Conservation (phyloP, 2,329 filamentous ascomycete genomes). For the Akanthomyces muscarius region DNA sequence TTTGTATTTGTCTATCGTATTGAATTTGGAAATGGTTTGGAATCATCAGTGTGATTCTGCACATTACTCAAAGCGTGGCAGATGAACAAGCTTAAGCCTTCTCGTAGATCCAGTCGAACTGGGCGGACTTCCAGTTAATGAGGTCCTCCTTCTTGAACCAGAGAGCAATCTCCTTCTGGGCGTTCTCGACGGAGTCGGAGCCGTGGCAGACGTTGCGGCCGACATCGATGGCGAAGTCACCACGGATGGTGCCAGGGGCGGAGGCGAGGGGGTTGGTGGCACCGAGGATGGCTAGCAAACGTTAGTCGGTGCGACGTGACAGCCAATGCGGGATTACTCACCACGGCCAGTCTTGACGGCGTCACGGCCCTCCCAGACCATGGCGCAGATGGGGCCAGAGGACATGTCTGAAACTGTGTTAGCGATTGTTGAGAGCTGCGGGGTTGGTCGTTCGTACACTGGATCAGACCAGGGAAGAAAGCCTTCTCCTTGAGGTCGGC, state of each 20-base stretch:
- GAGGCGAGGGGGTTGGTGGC: constrained; percentile 98
- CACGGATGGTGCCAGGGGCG: constrained; percentile 95
- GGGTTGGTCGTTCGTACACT: constrained; percentile 60
- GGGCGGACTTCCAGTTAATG: constrained; percentile 76
- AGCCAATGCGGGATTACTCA: constrained; percentile 41
- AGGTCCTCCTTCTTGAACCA: constrained; percentile 94
- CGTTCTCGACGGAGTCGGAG: constrained; percentile 96
- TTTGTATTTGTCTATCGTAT: constrained; percentile 8
- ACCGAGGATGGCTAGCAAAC: constrained; percentile 71
- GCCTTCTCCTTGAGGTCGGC: constrained; percentile 87
- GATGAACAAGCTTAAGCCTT: constrained; percentile 50
- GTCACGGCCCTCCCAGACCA: constrained; percentile 99
- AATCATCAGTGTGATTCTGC: not conserved
- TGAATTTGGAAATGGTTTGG: not conserved
- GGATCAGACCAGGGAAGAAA: constrained; percentile 92
- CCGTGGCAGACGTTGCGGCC: constrained; percentile 99
- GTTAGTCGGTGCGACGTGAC: constrained; percentile 21
- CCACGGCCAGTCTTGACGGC: constrained; percentile 97
- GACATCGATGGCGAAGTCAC: constrained; percentile 74
- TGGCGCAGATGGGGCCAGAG: constrained; percentile 94
- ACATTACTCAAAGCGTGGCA: not conserved
- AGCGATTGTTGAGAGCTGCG: constrained; percentile 5
- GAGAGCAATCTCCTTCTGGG: constrained; percentile 98
- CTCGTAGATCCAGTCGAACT: constrained; percentile 97
- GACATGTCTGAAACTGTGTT: constrained; percentile 70